phyloP scores from a whole-genome alignment of 371 early-diverging fungal genomes.

The Apophysomyces ossiformis region DNA sequence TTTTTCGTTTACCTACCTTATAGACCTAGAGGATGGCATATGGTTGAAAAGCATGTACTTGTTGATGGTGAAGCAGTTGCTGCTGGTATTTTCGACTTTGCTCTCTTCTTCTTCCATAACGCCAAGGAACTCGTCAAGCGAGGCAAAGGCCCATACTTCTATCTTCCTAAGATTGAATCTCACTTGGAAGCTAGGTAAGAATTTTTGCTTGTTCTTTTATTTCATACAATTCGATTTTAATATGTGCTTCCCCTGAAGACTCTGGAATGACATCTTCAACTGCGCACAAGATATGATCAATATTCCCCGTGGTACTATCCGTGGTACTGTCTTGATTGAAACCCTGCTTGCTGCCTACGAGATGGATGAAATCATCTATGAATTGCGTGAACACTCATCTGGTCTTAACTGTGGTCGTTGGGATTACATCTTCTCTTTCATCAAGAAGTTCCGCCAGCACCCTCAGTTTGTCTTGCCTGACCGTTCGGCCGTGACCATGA shows the following conservation, averaged over 20 bases:
- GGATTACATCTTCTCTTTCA: conserved; percentile 98
- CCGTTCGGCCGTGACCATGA: conserved; percentile 90
- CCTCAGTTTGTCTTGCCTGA: conserved; percentile 88
- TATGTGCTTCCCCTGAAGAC: conserved; percentile 32
- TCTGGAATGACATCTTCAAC: conserved; percentile 98
- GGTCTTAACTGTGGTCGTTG: conserved; percentile 98
- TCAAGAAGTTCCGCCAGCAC: conserved; percentile 93
- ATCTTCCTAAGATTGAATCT: conserved; percentile 96
- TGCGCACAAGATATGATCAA: conserved; percentile 87
- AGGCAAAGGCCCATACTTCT: conserved; percentile 97
- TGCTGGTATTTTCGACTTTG: conserved; percentile 95
- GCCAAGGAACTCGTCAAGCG: conserved; percentile 78
- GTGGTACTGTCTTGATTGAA: conserved; percentile 95
- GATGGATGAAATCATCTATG: conserved; percentile 98
- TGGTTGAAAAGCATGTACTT: conserved; percentile 93
- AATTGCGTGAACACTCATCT: conserved; percentile 93
- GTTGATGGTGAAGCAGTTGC: conserved; percentile 91
- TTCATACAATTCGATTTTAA: background rate
- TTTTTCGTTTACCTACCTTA: background rate
- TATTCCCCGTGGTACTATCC: conserved; percentile 93
- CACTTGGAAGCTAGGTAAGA: conserved; percentile 86
- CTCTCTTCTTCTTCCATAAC: conserved; percentile 96
- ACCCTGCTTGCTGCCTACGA: conserved; percentile 96
- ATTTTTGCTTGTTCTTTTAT: background rate
- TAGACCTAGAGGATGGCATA: conserved; percentile 97